Conservation (phyloP, 139 green algal species). For the Astrephomene gubernaculifera region DNA sequence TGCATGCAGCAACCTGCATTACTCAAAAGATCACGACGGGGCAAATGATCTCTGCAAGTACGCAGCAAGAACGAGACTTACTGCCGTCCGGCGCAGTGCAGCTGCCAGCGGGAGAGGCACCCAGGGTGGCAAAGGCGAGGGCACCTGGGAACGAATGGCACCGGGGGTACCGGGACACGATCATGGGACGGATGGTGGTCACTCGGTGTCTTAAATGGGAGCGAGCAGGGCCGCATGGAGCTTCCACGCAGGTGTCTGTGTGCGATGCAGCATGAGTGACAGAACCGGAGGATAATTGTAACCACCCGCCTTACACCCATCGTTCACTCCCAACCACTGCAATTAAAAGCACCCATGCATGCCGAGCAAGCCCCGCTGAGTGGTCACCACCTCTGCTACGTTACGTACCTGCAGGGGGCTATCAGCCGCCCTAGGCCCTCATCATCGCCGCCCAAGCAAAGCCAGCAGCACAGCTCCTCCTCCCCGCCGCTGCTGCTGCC, state of each 20-base stretch:
- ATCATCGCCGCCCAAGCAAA: conserved; percentile 21
- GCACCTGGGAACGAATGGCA: conserved; percentile 5
- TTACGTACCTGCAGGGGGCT: conserved; percentile 18
- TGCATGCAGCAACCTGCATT: too few relatives aligned
- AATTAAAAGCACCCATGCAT: too few relatives aligned
- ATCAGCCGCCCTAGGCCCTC: conserved; percentile 8
- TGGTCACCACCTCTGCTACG: background rate
- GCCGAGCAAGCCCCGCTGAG: too few relatives aligned
- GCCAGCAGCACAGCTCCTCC: conserved; percentile 24
- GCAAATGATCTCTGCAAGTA: too few relatives aligned
- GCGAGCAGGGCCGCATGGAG: too few relatives aligned
- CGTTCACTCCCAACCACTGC: too few relatives aligned
- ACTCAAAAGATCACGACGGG: too few relatives aligned
- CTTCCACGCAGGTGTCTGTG: too few relatives aligned
- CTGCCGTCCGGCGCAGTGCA: conserved; percentile 36
- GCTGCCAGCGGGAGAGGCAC: conserved; percentile 41
- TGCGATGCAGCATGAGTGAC: too few relatives aligned
- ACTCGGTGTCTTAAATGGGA: too few relatives aligned
- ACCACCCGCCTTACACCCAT: too few relatives aligned
- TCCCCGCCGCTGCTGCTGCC: background rate
- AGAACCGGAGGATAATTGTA: too few relatives aligned
- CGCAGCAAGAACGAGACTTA: conserved; percentile 7
- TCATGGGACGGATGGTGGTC: background rate
- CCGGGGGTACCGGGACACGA: background rate
- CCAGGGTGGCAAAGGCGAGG: conserved; percentile 26